phyloP scores from a whole-genome alignment of 2,329 filamentous ascomycete species.

The Calcarisporium arbuscula region DNA sequence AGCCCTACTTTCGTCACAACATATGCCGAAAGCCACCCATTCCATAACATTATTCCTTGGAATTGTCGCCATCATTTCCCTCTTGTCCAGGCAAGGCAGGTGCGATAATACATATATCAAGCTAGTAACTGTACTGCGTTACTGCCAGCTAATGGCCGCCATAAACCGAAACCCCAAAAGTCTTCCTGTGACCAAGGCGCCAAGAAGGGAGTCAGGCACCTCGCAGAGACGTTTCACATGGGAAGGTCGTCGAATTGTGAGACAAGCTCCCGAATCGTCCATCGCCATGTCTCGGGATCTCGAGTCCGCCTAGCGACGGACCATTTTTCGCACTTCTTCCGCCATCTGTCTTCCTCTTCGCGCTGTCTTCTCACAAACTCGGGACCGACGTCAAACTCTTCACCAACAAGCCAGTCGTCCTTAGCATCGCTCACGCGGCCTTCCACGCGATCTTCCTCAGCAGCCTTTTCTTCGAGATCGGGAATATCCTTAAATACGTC shows the following conservation, averaged over 20 bases:
- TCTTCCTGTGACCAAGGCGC: too few species aligned
- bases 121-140: too few species aligned
- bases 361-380: constrained; percentile 85
- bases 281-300: constrained; percentile 63
- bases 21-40: too few species aligned
- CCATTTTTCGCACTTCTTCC: constrained; percentile 83
- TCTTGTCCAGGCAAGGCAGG: too few species aligned
- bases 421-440: constrained; percentile 55
- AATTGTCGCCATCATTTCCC: too few species aligned
- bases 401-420: constrained; percentile 80
- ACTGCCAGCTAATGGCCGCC: too few species aligned
- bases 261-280: constrained; percentile 62
- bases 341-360: constrained; percentile 89
- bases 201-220: too few species aligned
- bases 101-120: too few species aligned
- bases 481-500: constrained; percentile 95
- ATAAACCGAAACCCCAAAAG: too few species aligned
- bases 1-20: too few species aligned
- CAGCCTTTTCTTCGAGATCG: constrained; percentile 68
- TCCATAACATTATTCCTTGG: too few species aligned
- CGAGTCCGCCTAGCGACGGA: constrained; percentile 53
- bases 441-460: constrained; percentile 41
- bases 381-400: constrained; percentile 96
- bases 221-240: constrained; percentile 19
- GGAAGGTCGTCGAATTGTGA: constrained; percentile 35